A percentile compares a stretch with the other conserved stretches of the same genome.
phyloP scores from a whole-genome alignment of 2,329 filamentous ascomycete species.

The Aspergillus sojae region DNA sequence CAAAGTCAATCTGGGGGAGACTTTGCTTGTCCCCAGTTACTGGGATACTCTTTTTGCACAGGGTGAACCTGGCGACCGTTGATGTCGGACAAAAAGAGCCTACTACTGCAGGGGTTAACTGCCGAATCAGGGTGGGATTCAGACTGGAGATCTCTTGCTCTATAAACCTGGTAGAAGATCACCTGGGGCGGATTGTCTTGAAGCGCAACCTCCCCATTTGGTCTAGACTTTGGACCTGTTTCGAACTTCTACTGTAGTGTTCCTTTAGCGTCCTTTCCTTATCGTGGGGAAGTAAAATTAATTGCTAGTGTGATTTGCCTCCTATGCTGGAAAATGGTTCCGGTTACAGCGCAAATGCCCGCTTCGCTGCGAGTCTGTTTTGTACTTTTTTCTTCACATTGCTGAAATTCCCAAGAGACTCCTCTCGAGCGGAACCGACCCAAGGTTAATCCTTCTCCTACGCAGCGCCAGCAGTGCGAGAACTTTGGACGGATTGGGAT shows the following conservation, averaged over 20 bases:
- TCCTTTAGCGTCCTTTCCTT: background rate
- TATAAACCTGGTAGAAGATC: background rate
- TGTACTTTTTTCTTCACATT: slow-evolving; percentile 1
- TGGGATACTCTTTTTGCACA: background rate
- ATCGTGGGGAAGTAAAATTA: background rate
- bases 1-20: background rate
- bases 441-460: background rate
- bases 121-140: background rate
- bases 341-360: background rate
- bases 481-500: slow-evolving; percentile 5
- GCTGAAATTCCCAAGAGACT: background rate
- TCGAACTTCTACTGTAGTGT: background rate
- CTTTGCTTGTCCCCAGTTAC: background rate
- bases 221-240: background rate
- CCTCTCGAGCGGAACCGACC: background rate
- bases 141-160: background rate
- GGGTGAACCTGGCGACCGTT: background rate
- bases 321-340: slow-evolving; percentile 10
- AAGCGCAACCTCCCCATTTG: background rate
- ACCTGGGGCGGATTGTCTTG: background rate
- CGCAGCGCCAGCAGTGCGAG: background rate
- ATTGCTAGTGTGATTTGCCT: background rate
- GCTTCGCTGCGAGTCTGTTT: background rate
- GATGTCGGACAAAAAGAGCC: background rate
- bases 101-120: background rate